Base-by-base conservation (phyloP, 331 rosid species). In the Stylosanthes scabra region DNA sequence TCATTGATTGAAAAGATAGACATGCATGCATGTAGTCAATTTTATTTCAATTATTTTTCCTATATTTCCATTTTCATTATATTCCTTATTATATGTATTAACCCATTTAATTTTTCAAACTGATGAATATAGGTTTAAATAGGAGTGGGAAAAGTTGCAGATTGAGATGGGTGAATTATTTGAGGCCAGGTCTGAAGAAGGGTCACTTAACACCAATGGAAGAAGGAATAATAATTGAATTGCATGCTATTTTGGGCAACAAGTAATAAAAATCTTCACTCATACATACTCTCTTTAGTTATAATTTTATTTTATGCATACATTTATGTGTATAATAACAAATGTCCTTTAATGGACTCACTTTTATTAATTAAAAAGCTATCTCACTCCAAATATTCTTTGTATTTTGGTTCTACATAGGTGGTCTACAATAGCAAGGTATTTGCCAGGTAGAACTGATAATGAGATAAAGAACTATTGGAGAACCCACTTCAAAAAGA, bases 381-480 rank as follows among this genome's bases (percentile, higher is more conserved):
- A n/a, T n/a, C n/a, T n/a, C n/a, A n/a, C n/a, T n/a, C n/a, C n/a
- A n/a, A n/a, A n/a, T n/a, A 34, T 34, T 34, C 4, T 34, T 4
- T 34, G 1, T 3, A 1, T 34, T 34, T 6, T 34, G 0, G 4
- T 34, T 1, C 6, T n/a, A n/a, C n/a, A n/a, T 34, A 34, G 39
- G 81, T 91, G 97, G 97, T 89, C 97, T 7, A 84, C 90, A 34
- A 91, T 91, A 44, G 97, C 92, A 11, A 87, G 79, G 69, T 88
- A 84, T 78, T 76, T 91, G 80, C 89, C 95, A 0, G 97, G 97
- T 27, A 88, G 97, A 81, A 91, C 97, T 5, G 97, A 91, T 66
- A 91, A 91, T 4, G 91, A 85, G 78, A 87, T 89, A 1, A 91
- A 91, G 71, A 91, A 91, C 78, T 91, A 80, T 56, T 89, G 95